phyloP scores from a whole-genome alignment of 306 rosid genomes.

The Trifolium fragiferum region DNA sequence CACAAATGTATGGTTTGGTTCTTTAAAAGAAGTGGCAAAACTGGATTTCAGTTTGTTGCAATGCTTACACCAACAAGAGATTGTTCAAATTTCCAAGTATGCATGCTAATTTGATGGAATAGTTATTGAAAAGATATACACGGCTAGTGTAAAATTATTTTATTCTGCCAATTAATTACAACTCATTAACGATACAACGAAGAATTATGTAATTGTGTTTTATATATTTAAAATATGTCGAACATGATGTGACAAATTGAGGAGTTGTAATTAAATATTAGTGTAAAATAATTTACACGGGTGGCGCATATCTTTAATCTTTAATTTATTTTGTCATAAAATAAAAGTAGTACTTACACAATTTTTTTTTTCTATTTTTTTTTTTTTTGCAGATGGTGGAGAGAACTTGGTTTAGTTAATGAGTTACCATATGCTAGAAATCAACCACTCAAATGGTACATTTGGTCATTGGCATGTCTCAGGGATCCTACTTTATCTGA shows the following conservation, averaged over 20 bases:
- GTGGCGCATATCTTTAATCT: background rate
- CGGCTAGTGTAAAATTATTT: no score
- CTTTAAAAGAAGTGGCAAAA: slow-evolving; percentile 55
- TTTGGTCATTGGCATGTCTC: slow-evolving; percentile 61
- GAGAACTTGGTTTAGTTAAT: slow-evolving; percentile 54
- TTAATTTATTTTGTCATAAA: background rate
- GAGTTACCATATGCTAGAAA: slow-evolving; percentile 61
- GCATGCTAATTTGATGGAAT: background rate
- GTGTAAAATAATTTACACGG: no score
- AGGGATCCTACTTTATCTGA: slow-evolving; percentile 54
- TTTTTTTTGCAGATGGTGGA: slow-evolving; percentile 63
- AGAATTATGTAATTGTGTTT: no score
- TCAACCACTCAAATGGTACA: slow-evolving; percentile 80
- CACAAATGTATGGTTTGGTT: slow-evolving; percentile 46
- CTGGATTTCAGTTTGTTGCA: slow-evolving; percentile 49
- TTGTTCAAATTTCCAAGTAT: slow-evolving; percentile 53
- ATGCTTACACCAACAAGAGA: slow-evolving; percentile 47
- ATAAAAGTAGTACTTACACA: background rate
- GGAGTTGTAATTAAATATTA: background rate
- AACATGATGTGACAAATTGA: background rate
- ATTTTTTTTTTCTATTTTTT: background rate
- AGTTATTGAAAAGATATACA: background rate
- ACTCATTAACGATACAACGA: background rate
- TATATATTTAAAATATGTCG: no score
- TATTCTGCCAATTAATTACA: background rate